Conservation (phyloP, 2,329 filamentous ascomycete species). For the Alternaria consortialis region DNA sequence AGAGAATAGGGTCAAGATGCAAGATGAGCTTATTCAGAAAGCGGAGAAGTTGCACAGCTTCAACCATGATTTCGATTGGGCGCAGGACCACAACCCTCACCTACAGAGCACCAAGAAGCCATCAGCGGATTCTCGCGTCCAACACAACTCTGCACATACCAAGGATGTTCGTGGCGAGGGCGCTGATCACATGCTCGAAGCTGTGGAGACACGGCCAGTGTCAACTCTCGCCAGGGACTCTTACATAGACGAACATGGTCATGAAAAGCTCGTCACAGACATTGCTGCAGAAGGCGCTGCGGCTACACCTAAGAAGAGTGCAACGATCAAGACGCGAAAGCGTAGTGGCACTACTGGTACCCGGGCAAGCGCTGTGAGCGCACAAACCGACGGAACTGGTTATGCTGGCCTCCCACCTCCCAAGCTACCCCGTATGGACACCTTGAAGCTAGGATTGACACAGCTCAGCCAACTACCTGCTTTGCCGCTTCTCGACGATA, state of each 20-base stretch:
- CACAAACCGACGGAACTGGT: constrained; percentile 51
- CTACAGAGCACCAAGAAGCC: constrained; percentile 63
- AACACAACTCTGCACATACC: constrained; percentile 68
- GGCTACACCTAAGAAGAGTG: constrained; percentile 58
- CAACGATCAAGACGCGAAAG: constrained; percentile 45
- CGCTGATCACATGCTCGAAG: constrained; percentile 72
- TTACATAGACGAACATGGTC: constrained; percentile 67
- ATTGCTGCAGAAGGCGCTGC: constrained; percentile 66
- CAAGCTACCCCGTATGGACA: constrained; percentile 66
- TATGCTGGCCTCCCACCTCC: constrained; percentile 68
- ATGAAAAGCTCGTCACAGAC: constrained; percentile 75
- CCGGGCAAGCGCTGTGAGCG: constrained; percentile 43
- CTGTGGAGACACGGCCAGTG: constrained; percentile 63
- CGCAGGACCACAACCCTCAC: constrained; percentile 66
- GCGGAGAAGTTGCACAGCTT: constrained; percentile 71
- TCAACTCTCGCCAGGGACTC: constrained; percentile 75
- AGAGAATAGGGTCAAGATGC: constrained; percentile 53
- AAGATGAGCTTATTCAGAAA: constrained; percentile 66
- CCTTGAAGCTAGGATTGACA: constrained; percentile 72
- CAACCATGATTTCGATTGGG: constrained; percentile 77
- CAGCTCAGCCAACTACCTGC: constrained; percentile 74
- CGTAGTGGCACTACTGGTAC: constrained; percentile 46
- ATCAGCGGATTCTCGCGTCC: constrained; percentile 67
- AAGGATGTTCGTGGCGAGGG: constrained; percentile 83
- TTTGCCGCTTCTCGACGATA: constrained; percentile 76